phyloP scores from a whole-genome alignment of 306 rosid genomes.

The Parietaria judaica region DNA sequence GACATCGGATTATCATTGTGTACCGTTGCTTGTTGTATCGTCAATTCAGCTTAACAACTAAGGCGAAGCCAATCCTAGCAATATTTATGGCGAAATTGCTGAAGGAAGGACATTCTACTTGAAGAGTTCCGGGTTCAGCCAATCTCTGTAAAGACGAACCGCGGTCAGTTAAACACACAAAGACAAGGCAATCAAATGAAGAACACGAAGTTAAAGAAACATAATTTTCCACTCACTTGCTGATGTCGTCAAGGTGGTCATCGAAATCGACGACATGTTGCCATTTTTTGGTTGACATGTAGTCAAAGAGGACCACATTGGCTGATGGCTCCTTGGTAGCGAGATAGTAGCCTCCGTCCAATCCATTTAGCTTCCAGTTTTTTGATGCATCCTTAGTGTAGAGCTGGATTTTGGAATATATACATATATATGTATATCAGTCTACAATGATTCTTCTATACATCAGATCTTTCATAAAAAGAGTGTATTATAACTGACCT shows the following conservation, averaged over 20 bases:
- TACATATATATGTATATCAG: too few relatives aligned
- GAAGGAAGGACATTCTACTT: conserved; percentile 33
- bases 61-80: conserved; percentile 18
- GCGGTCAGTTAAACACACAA: neutral
- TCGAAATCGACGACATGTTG: conserved; percentile 72
- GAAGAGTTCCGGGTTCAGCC: conserved; percentile 89
- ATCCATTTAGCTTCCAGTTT: conserved; percentile 70
- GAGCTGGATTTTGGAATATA: conserved; percentile 41
- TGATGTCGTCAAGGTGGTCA: conserved; percentile 91
- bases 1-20: neutral
- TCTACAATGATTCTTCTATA: too few relatives aligned
- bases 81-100: conserved; percentile 14
- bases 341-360: conserved; percentile 52
- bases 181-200: neutral
- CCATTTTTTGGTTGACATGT: conserved; percentile 73
- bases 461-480: neutral
- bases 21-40: conserved; percentile 6
- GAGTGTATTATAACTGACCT: conserved; percentile 38
- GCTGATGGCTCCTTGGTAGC: conserved; percentile 73
- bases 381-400: conserved; percentile 74
- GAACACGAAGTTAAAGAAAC: neutral
- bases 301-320: conserved; percentile 69
- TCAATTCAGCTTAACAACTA: conserved; percentile 20
- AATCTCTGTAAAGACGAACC: conserved; percentile 49
- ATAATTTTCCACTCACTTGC: conserved; percentile 49